phyloP scores from a whole-genome alignment of 73 alveolate species.

The Effrenium voratum region DNA sequence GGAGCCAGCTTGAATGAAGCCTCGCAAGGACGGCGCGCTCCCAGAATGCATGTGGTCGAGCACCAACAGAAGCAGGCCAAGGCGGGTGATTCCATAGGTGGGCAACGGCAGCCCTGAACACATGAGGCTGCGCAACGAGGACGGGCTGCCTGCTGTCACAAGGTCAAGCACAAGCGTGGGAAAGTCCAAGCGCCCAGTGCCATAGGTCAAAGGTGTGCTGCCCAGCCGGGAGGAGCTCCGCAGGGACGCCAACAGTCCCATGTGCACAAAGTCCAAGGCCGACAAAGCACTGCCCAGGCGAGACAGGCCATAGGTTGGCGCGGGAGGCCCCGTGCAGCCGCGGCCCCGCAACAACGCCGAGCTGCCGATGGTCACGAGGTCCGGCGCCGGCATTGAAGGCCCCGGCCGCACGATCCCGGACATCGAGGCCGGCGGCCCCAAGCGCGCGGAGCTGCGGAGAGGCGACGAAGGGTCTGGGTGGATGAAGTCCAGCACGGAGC shows the following conservation, averaged over 20 bases:
- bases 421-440: not conserved
- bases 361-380: constrained; percentile 8
- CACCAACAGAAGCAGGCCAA: constrained; percentile 7
- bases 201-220: not conserved
- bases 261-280: constrained; percentile 73
- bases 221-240: constrained; percentile 52
- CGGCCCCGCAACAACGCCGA: constrained; percentile 11
- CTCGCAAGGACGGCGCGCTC: not conserved
- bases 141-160: constrained; percentile 67
- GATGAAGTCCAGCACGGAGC: constrained; percentile 65
- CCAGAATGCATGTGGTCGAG: constrained; percentile 50
- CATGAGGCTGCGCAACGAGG: constrained; percentile 40
- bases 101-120: not conserved
- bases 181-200: constrained; percentile 22
- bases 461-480: constrained; percentile 30
- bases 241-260: constrained; percentile 13
- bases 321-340: constrained; percentile 4
- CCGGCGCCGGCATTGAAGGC: not conserved
- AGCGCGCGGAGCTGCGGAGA: constrained; percentile 39
- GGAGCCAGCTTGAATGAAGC: constrained; percentile 9
- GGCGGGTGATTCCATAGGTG: constrained; percentile 53
- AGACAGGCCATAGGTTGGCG: constrained; percentile 28
- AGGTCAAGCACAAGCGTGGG: constrained; percentile 11
- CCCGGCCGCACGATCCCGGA: constrained; percentile 68
- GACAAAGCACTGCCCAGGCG: constrained; percentile 27